Base-by-base conservation (phyloP, 805 yeast genomes). In the Yamadazyma paraphyllophila region DNA sequence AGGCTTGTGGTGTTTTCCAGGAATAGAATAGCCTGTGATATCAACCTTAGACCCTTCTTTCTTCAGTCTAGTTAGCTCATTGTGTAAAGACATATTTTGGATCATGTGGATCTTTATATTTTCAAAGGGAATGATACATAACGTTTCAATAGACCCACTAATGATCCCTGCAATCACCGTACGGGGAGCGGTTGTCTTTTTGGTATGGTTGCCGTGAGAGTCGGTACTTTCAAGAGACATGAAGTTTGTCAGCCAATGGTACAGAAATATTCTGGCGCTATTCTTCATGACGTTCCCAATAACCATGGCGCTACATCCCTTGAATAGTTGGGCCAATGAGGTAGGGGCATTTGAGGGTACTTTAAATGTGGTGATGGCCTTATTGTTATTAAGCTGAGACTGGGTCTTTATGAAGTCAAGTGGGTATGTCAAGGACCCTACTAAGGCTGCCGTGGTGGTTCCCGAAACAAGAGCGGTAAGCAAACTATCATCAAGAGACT, bases 61-160 rank as follows among this genome's bases (percentile, higher is more conserved):
- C 15, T 44, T 43, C 16, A 51, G 26, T 39, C 63, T 49, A 2
- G 46, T 38, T 10, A 64, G 41, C 42, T 67, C 73, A 44, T 66
- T 66, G 20, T 37, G 43, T 34, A 65, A 54, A 2, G 61, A 51
- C 40, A 82, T 72, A 58, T 85, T 82, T 56, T 88, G 95, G 49
- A 89, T 83, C 87, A 87, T 79, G 7, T 85, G 75, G 2, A 86
- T 83, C 59, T 89, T 89, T 53, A 89, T 73, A 57, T 84, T 87
- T 59, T 92, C 99, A 61, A 92, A 91, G 0, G 98, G 99, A 14
- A 94, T 86, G 16, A 92, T 80, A 75, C 86, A 78, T 29, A 90
- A 51, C 2, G 95, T 82, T 62, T 94, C 98, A 36, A 83, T 67
- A 46, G 85, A 73, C 2, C 96, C 98, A 4, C 96, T 86, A 70